phyloP scores from a whole-genome alignment of 2,329 filamentous ascomycete species.

The Penicillium sp. region DNA sequence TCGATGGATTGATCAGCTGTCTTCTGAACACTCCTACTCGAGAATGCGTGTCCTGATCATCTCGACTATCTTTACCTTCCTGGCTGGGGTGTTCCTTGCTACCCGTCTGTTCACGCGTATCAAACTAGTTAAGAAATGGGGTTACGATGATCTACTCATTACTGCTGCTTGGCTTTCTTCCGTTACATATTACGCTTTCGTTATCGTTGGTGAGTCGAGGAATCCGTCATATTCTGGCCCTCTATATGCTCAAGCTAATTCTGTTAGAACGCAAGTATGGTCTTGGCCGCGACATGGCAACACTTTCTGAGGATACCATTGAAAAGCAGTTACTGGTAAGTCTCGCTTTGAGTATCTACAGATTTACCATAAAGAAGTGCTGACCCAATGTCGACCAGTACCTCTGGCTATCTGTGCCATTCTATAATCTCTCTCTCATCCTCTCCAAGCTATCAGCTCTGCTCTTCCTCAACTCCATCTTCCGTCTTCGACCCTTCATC shows the following conservation, averaged over 20 bases:
- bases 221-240: background rate
- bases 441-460: conserved; percentile 39
- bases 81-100: conserved; percentile 25
- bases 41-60: conserved; percentile 29
- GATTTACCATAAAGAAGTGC: too few species aligned
- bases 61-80: conserved; percentile 22
- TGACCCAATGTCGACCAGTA: conserved; percentile 20
- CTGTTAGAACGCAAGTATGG: conserved; percentile 26
- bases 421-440: conserved; percentile 39
- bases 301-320: conserved; percentile 8
- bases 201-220: conserved; percentile 17
- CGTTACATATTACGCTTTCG: conserved; percentile 12
- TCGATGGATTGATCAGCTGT: background rate
- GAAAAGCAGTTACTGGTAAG: conserved; percentile 28
- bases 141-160: conserved; percentile 35
- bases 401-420: conserved; percentile 37
- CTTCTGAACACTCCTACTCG: background rate
- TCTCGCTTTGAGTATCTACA: background rate
- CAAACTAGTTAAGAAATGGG: conserved; percentile 25
- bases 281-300: conserved; percentile 16
- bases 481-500: conserved; percentile 26
- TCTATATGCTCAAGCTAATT: conserved; percentile 1
- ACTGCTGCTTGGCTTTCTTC: conserved; percentile 18
- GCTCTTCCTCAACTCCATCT: conserved; percentile 38
- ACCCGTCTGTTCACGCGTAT: conserved; percentile 31